Evolutionary conservation across 1,284 basidiomycete species (phyloP).

Genomic region (Ustilago crameri): DNA sequence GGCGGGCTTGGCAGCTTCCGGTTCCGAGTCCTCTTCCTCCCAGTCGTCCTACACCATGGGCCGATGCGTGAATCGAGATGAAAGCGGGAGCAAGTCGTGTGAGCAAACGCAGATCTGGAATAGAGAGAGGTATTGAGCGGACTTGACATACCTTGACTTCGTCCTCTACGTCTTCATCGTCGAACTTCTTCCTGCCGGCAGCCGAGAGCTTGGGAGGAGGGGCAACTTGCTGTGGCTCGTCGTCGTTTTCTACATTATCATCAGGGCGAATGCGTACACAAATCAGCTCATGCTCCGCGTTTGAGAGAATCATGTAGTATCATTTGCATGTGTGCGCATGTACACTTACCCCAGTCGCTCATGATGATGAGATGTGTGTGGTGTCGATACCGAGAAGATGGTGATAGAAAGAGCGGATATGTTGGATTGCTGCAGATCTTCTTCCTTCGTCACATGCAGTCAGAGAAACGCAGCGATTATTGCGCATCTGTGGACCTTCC

Average conservation of each 20-base stretch:
- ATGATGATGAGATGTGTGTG: slow-evolving; percentile 22
- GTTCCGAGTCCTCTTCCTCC: slow-evolving; percentile 64
- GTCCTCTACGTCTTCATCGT: slow-evolving; percentile 66
- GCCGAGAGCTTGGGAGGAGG: slow-evolving; percentile 30
- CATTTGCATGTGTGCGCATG: neutral
- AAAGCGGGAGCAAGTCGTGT: neutral
- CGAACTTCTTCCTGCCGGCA: slow-evolving; percentile 57
- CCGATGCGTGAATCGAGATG: too few relatives aligned
- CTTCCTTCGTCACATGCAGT: too few relatives aligned
- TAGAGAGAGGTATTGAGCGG: too few relatives aligned
- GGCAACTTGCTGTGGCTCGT: slow-evolving; percentile 48
- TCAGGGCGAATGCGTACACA: too few relatives aligned
- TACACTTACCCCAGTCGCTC: slow-evolving; percentile 60
- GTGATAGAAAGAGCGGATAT: neutral
- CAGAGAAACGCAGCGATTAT: too few relatives aligned
- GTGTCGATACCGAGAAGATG: slow-evolving; percentile 8
- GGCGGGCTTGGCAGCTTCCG: slow-evolving; percentile 37
- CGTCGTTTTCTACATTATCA: slow-evolving; percentile 53
- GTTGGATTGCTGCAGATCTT: too few relatives aligned
- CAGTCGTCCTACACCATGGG: slow-evolving; percentile 62
- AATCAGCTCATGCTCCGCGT: too few relatives aligned
- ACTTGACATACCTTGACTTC: slow-evolving; percentile 57
- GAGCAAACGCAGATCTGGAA: neutral
- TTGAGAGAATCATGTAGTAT: too few relatives aligned
- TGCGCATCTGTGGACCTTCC: too few relatives aligned